Evolutionary conservation across 192 early-diverging fungal genomes (phyloP).

Genomic region (Coemansia sp.): DNA sequence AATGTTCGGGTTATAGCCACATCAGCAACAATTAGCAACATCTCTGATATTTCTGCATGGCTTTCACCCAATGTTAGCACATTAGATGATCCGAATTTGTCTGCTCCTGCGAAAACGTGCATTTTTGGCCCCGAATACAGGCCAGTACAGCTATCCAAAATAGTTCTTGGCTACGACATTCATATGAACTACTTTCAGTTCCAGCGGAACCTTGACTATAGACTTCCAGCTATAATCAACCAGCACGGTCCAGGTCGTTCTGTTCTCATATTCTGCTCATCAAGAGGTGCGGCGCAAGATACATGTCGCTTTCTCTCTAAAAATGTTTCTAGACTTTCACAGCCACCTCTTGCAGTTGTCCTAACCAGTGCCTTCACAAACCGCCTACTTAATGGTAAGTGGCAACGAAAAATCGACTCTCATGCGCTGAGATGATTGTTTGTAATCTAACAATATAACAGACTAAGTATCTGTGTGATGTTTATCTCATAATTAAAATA

Average conservation of each 20-base stretch:
- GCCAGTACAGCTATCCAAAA: constrained; percentile 58
- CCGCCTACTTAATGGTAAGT: constrained; percentile 31
- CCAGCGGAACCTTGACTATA: constrained; percentile 59
- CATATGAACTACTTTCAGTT: constrained; percentile 56
- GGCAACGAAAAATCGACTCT: not conserved
- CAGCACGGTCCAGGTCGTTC: constrained; percentile 28
- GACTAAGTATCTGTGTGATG: not conserved
- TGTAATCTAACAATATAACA: not conserved
- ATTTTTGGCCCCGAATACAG: constrained; percentile 74
- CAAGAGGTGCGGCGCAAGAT: constrained; percentile 47
- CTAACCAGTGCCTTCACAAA: constrained; percentile 27
- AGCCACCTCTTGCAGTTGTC: constrained; percentile 16
- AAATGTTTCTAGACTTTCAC: constrained; percentile 15
- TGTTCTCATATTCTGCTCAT: constrained; percentile 50
- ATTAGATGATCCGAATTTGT: constrained; percentile 8
- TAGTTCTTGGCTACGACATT: constrained; percentile 56
- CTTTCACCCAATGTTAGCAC: constrained; percentile 22
- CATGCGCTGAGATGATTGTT: not conserved
- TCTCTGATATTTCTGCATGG: constrained; percentile 69
- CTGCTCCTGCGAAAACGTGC: constrained; percentile 15
- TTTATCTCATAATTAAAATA: constrained; percentile 9
- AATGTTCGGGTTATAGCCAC: constrained; percentile 58
- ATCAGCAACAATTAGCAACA: constrained; percentile 71
- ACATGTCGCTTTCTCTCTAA: constrained; percentile 29
- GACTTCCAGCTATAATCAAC: constrained; percentile 43